Evolutionary conservation across 371 early-diverging fungal species (phyloP), one percentile per base, ranked within the genome.

Genomic region (Rhizopus delemar): DNA sequence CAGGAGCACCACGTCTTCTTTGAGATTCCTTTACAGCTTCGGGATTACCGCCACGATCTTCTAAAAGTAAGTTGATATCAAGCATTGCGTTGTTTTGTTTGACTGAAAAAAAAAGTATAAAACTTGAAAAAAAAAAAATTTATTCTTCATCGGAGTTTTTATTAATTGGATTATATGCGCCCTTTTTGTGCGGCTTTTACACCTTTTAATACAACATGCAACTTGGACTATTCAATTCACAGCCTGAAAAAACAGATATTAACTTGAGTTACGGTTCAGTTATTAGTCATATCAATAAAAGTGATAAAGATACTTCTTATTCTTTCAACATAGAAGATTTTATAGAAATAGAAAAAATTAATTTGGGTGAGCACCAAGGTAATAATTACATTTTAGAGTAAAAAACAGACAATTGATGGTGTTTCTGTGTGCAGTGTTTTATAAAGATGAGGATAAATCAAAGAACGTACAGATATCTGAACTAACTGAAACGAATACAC

Each of bases 31-130:
- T 85, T 57, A 98, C 90, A 43, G 88, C 70, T 48, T 97, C 96
- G 16, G 97, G 97, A 65, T 97, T 92, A 56, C 97, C 97, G 67
- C 98, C 99, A 78, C 93, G 93, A 50, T 93, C 95, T 56, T 82
- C 86, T 52, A 94, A 82, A 61, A 98, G 88, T 62, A 95, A 82
- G 70, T 92, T 95, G 75, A 96, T 93, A 74, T 97, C 97, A 61
- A 93, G 77, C 91, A 90, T 90, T 62, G 46, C 28, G 16, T 57
- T 46, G 28, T 22, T 51, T 13, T 41, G 3, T 31, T 38, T n/a
- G 41, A 36, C 31, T 16, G 51, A 43, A 9, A 5, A 13, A 48
- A 31, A 48, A 28, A 60, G 11, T 28, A 29, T 35, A 31, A 16
- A 32, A 33, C 41, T 13, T 3, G 32, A 22, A 35, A 35, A 53